Evolutionary conservation across 2,329 filamentous ascomycete species (phyloP).

Genomic region (Aureobasidium sp.): DNA sequence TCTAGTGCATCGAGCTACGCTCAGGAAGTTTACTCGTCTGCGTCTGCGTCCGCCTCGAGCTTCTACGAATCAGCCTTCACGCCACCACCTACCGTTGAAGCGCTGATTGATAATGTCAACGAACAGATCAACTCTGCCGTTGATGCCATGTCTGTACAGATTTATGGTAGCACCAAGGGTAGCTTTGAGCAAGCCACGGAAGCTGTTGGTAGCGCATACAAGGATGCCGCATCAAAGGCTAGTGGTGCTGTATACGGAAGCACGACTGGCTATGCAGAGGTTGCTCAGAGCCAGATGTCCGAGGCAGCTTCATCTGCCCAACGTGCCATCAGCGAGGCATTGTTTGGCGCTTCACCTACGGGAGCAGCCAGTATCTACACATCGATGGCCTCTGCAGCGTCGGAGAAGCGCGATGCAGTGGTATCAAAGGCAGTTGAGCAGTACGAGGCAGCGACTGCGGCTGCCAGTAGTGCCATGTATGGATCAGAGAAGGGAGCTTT

Average conservation of each 20-base stretch:
- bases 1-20: slow-evolving; percentile 45
- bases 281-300: slow-evolving; percentile 47
- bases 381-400: slow-evolving; percentile 41
- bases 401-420: slow-evolving; percentile 33
- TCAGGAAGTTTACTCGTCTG: slow-evolving; percentile 39
- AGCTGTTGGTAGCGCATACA: slow-evolving; percentile 47
- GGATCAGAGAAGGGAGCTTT: slow-evolving; percentile 47
- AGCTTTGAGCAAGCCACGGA: slow-evolving; percentile 48
- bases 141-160: slow-evolving; percentile 49
- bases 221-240: slow-evolving; percentile 31
- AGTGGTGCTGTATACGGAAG: slow-evolving; percentile 52
- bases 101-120: slow-evolving; percentile 50
- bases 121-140: slow-evolving; percentile 53
- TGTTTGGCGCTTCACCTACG: slow-evolving; percentile 50
- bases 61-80: slow-evolving; percentile 41
- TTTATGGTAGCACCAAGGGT: slow-evolving; percentile 52
- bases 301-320: slow-evolving; percentile 51
- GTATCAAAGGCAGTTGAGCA: slow-evolving; percentile 21
- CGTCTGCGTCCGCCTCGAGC: slow-evolving; percentile 41
- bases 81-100: slow-evolving; percentile 51
- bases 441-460: slow-evolving; percentile 44
- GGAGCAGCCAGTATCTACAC: slow-evolving; percentile 39
- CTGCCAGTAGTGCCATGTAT: slow-evolving; percentile 41
- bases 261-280: slow-evolving; percentile 45
- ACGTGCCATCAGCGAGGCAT: slow-evolving; percentile 48